Conservation (phyloP, 2,329 filamentous ascomycete species). For the Colletotrichum acutatum region DNA sequence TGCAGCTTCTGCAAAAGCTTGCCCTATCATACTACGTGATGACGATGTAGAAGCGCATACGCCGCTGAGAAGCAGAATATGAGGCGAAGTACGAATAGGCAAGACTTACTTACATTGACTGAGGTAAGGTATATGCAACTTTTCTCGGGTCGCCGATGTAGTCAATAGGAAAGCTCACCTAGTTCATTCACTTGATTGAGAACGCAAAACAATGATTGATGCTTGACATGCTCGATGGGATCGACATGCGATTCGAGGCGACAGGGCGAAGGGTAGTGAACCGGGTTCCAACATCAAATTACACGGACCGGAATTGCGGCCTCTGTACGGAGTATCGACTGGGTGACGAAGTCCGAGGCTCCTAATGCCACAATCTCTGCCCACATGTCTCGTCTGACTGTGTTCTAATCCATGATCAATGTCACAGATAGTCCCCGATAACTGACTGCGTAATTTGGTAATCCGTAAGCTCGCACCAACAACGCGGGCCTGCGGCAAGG, state of each 20-base stretch:
- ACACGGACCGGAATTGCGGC: too few relatives aligned
- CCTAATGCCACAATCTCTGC: neutral
- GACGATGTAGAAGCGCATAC: neutral
- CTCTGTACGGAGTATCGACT: neutral
- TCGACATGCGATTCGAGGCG: neutral
- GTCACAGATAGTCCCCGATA: neutral
- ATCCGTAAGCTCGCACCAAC: neutral
- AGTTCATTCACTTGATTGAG: neutral
- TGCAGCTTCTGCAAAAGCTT: neutral
- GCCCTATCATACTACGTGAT: neutral
- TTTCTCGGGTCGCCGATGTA: neutral
- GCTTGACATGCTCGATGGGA: neutral
- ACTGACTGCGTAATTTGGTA: neutral
- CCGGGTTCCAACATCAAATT: neutral
- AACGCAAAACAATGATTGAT: neutral
- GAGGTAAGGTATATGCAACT: neutral
- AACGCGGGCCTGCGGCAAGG: constrained; percentile 13
- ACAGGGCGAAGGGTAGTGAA: neutral
- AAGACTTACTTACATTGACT: neutral
- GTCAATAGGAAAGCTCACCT: neutral
- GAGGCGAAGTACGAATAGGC: neutral
- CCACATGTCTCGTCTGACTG: neutral
- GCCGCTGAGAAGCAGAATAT: neutral
- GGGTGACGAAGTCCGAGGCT: constrained; percentile 3
- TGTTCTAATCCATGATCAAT: neutral